Evolutionary conservation across 768 basidiomycete genomes (phyloP), one percentile per base, ranked within the genome.

Genomic region (Serendipita sp.): DNA sequence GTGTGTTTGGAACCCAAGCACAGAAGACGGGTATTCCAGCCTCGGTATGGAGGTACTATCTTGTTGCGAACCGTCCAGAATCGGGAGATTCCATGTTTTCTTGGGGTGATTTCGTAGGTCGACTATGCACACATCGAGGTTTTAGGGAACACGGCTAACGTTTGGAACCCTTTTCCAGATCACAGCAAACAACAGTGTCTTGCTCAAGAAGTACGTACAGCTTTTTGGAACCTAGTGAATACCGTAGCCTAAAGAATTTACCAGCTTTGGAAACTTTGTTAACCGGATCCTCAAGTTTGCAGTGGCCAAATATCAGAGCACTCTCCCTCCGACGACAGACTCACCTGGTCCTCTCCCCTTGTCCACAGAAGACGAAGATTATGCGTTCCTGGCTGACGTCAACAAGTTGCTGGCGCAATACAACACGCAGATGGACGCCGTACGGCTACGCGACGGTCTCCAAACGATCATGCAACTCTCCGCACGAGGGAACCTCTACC

Each of bases 41-140:
- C 0, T 92, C 91, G 0, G 95, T 98, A 5, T 99, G 95, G 96
- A 80, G 96, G 65, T 99, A 95, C 74, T 98, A 96, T 75, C 79
- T 99, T 11, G 79, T 99, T 15, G 88, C 90, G 5, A 87, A 91
- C 11, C 80, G 96, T 62, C 96, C 96, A 2, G 96, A 99, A 76
- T 92, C 85, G 5, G 85, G 85, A 18, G 96, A 99, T 72, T 84
- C 94, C 53, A 92, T 90, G 80, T 99, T 99, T 78, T 92, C 93
- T 0, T 99, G 96, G 96, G 78, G 84, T 15, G 92, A 92, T 67
- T 95, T 93, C 71, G 91, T 92, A 72, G 73, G 88, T 74, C 28
- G 2, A 35, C 7, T 16, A 15, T 32, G 35, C 35, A 2, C 45
- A 47, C 8, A 11, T 13, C 16, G 24, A 32, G 37, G 13, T 8